Evolutionary conservation across 768 basidiomycete species (phyloP), one percentile per base, ranked within the genome.

Genomic region (Agaricus subrufescens): DNA sequence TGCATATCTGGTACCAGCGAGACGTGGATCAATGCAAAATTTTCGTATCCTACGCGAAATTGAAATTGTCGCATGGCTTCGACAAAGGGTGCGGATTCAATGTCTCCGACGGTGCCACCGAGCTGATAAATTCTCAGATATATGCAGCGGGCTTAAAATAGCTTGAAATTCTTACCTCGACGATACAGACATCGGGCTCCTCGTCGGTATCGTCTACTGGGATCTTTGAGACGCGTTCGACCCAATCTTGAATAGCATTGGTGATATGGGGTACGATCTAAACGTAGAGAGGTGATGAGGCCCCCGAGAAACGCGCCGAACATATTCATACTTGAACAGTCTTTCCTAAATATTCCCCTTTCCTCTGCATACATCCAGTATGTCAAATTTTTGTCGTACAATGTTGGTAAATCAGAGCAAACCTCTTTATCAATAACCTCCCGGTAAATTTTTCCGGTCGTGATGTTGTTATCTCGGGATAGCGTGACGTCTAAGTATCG

Each of bases 51-150:
- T 23, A 98, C 95, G 54, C 96, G 87, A 78, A 98, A 98, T 67
- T 99, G 96, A 80, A 99, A 99, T 70, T 99, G 96, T n/a, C 96
- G 86, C 89, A 99, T 94, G 0, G 96, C 96, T 70, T 99, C 96
- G 46, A 99, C 80, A 70, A 99, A 99, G 2, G 96, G 96, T 3
- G 95, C 95, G 5, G 94, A 97, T 65, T 99, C 96, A 68, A 99
- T 99, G 65, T 99, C 96, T 45, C 96, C 96, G 14, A 99, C 96
- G 0, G 96, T 99, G 23, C 96, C 96, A 54, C 96, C 96, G 59
- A 99, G 89, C 93, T 95, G 59, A n/a, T 54, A 14, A 7, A 27
- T n/a, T 34, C 23, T 52, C 34, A 40, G 15, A 51, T 44, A 39
- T 27, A 49, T 29, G 15, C 7, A 47, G 11, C 30, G 45, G 42